Evolutionary conservation across 768 basidiomycete species (phyloP).

Genomic region (Mycena galericulata): DNA sequence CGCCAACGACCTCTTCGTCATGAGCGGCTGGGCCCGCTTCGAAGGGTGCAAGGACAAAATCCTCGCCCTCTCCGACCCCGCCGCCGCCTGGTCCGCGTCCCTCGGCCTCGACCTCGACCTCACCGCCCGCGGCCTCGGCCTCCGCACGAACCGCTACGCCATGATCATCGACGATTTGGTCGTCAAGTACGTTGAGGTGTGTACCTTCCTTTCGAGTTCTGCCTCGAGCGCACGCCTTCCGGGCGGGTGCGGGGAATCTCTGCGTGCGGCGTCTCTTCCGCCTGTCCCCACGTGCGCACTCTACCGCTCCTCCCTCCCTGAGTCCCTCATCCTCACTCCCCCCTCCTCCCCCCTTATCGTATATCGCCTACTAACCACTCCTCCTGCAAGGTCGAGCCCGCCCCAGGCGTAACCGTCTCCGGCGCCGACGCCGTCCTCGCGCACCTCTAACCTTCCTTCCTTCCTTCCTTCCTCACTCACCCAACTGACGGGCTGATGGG

Average conservation of each 20-base stretch:
- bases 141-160: conserved; percentile 72
- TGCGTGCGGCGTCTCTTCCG: no score
- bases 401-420: conserved; percentile 64
- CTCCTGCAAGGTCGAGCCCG: conserved; percentile 59
- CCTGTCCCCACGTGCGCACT: no score
- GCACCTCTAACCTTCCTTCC: background rate
- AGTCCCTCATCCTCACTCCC: no score
- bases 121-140: conserved; percentile 60
- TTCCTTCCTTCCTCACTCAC: no score
- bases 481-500: no score
- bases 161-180: conserved; percentile 77
- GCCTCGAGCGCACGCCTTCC: no score
- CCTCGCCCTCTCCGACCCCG: conserved; percentile 65
- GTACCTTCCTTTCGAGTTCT: no score
- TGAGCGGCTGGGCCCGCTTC: conserved; percentile 71
- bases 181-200: conserved; percentile 74
- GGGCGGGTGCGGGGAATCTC: no score
- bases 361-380: conserved; percentile 26
- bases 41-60: conserved; percentile 80
- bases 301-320: no score
- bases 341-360: background rate
- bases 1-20: conserved; percentile 86
- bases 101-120: conserved; percentile 70
- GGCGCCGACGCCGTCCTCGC: conserved; percentile 70
- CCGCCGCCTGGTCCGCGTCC: conserved; percentile 65